Percentiles rank a stretch among this genome's conserved stretches.
phyloP scores from a whole-genome alignment of 1,139 yeast species.

The Taphrina deformans region DNA sequence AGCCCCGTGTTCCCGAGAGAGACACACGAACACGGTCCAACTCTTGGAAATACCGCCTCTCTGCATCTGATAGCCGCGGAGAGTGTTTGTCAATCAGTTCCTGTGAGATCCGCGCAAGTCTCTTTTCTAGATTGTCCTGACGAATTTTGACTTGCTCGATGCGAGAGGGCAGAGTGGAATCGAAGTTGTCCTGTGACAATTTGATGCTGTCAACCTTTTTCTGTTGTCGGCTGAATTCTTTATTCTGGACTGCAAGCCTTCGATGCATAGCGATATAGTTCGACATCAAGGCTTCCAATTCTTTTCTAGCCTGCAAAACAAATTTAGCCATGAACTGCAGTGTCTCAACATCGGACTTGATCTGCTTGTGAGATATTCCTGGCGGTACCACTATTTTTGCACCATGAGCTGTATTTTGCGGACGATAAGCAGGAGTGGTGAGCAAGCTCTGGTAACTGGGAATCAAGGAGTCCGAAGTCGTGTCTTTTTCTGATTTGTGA shows the following conservation, averaged over 20 bases:
- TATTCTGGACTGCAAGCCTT: slow-evolving; percentile 28
- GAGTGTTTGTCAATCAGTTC: slow-evolving; percentile 42
- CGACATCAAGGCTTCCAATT: slow-evolving; percentile 12
- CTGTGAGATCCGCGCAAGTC: slow-evolving; percentile 45
- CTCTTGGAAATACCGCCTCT: slow-evolving; percentile 52
- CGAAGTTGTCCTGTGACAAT: background rate
- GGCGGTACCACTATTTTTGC: slow-evolving; percentile 14
- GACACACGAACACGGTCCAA: slow-evolving; percentile 43
- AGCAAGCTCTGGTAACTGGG: slow-evolving; percentile 11
- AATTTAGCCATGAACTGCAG: slow-evolving; percentile 32
- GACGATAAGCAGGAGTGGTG: slow-evolving; percentile 12
- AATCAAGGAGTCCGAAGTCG: background rate
- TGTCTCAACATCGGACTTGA: slow-evolving; percentile 20
- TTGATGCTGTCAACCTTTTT: slow-evolving; percentile 20
- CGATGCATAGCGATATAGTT: slow-evolving; percentile 13
- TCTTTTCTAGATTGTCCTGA: slow-evolving; percentile 44
- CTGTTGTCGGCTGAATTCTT: slow-evolving; percentile 26
- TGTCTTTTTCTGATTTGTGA: background rate
- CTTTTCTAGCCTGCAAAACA: slow-evolving; percentile 21
- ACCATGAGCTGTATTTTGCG: background rate
- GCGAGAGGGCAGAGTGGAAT: slow-evolving; percentile 6
- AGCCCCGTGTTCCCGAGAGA: slow-evolving; percentile 24
- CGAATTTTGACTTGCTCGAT: slow-evolving; percentile 41
- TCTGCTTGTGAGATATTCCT: background rate
- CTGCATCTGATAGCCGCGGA: slow-evolving; percentile 48